Percentiles rank a stretch among this genome's conserved stretches.
Conservation (phyloP, 495 filamentous ascomycete genomes). For the Platismatia glauca region DNA sequence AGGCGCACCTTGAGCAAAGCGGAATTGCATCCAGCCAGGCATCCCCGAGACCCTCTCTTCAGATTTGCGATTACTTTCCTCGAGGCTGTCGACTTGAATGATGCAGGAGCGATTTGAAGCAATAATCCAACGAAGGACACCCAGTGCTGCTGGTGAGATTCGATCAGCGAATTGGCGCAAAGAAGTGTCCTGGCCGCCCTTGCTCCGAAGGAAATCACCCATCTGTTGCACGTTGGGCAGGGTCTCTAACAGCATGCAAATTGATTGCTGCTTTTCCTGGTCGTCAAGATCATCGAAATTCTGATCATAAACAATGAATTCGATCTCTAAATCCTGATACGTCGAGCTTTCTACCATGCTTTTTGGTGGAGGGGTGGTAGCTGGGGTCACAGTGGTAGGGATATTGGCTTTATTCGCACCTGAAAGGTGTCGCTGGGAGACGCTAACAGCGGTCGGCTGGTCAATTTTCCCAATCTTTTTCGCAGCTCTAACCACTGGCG, state of each 20-base stretch:
- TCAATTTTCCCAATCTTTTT: neutral
- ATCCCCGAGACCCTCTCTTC: constrained; percentile 55
- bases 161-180: constrained; percentile 53
- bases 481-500: constrained; percentile 18
- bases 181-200: constrained; percentile 27
- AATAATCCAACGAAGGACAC: constrained; percentile 79
- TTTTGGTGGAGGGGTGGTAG: constrained; percentile 16
- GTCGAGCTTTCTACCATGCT: neutral
- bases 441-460: neutral
- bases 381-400: constrained; percentile 14
- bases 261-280: constrained; percentile 42
- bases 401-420: neutral
- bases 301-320: constrained; percentile 41
- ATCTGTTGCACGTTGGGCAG: constrained; percentile 61
- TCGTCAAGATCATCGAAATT: constrained; percentile 46
- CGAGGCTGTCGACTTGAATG: constrained; percentile 50
- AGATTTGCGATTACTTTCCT: constrained; percentile 14
- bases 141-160: constrained; percentile 57
- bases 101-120: constrained; percentile 87
- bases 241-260: constrained; percentile 54
- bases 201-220: constrained; percentile 45
- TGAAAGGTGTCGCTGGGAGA: constrained; percentile 4
- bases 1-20: constrained; percentile 79
- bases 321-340: constrained; percentile 24
- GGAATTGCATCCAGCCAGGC: constrained; percentile 66